Conservation (phyloP, 441 rosid species). For the Erodium trifolium region DNA sequence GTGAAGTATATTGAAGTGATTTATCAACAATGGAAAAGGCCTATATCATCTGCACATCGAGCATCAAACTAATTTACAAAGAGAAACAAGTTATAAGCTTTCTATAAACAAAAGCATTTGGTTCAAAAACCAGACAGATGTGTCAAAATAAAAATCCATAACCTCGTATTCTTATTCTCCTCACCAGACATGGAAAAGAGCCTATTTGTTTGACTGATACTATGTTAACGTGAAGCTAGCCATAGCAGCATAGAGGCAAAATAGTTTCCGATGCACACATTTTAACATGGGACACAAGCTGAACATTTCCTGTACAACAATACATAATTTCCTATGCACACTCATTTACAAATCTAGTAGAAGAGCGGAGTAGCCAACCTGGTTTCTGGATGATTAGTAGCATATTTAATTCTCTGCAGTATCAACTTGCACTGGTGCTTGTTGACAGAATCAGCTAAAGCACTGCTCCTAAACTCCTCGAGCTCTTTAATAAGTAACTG, state of each 20-base stretch:
- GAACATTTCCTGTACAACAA: conserved; percentile 3
- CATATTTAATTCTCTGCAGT: conserved; percentile 85
- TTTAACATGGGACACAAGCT: background rate
- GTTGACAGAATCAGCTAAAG: conserved; percentile 82
- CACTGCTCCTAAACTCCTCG: conserved; percentile 80
- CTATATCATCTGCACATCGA: background rate
- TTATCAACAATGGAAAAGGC: background rate
- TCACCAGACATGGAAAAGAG: background rate
- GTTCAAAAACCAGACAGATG: background rate
- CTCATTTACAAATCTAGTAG: conserved; percentile 5
- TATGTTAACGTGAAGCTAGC: background rate
- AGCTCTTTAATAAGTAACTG: conserved; percentile 78
- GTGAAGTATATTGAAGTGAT: background rate
- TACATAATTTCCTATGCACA: conserved; percentile 8
- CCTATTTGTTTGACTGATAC: background rate
- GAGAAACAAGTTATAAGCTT: background rate
- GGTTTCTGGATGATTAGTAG: conserved; percentile 58
- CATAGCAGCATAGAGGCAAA: conserved; percentile 5
- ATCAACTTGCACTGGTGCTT: conserved; percentile 92
- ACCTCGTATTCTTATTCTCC: background rate
- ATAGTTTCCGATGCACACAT: background rate
- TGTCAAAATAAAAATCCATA: background rate
- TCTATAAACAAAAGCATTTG: background rate
- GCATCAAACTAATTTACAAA: background rate
- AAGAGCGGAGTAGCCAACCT: conserved; percentile 38